Percentiles rank a stretch among this genome's conserved stretches.
Evolutionary conservation across 768 basidiomycete species (phyloP).

Genomic region (Tubosaeta sp.): DNA sequence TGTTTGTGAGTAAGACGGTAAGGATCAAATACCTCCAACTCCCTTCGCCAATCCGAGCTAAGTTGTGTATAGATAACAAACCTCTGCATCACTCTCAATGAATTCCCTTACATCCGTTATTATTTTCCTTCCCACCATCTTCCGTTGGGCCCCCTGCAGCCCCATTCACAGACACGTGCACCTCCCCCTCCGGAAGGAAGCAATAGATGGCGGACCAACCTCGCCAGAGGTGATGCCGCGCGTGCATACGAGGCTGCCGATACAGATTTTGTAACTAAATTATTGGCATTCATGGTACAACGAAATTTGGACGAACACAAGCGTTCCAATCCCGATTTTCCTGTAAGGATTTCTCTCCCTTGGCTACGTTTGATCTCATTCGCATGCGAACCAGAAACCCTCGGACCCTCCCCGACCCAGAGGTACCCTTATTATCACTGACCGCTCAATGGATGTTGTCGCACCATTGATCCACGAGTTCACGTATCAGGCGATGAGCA

Average conservation of each 20-base stretch:
- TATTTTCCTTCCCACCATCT: constrained; percentile 80
- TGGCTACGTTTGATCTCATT: constrained; percentile 1
- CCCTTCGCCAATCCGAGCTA: constrained; percentile 2
- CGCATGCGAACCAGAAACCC: constrained; percentile 39
- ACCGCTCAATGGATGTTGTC: constrained; percentile 91
- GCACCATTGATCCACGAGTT: constrained; percentile 95
- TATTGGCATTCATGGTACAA: constrained; percentile 86
- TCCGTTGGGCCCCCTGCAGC: constrained; percentile 81
- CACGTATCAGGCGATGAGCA: constrained; percentile 98
- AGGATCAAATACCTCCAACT: neutral
- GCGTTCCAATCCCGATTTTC: constrained; percentile 80
- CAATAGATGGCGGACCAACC: constrained; percentile 74
- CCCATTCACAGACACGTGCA: constrained; percentile 57
- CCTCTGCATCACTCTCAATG: constrained; percentile 83
- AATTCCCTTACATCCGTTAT: constrained; percentile 91
- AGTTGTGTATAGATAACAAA: constrained; percentile 66
- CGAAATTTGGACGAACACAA: constrained; percentile 82
- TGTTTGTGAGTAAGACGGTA: constrained; percentile 69
- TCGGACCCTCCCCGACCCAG: constrained; percentile 60
- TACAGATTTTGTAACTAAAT: constrained; percentile 72
- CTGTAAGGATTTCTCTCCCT: constrained; percentile 45
- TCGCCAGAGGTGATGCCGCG: constrained; percentile 68
- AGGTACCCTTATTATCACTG: constrained; percentile 84
- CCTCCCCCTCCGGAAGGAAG: constrained; percentile 61
- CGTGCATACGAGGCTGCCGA: constrained; percentile 67